These are phyloP conservation scores for Xerocomus potaroensis DNA, from an alignment of 768 basidiomycete genomes.

Conservation along the genomic window DNA sequence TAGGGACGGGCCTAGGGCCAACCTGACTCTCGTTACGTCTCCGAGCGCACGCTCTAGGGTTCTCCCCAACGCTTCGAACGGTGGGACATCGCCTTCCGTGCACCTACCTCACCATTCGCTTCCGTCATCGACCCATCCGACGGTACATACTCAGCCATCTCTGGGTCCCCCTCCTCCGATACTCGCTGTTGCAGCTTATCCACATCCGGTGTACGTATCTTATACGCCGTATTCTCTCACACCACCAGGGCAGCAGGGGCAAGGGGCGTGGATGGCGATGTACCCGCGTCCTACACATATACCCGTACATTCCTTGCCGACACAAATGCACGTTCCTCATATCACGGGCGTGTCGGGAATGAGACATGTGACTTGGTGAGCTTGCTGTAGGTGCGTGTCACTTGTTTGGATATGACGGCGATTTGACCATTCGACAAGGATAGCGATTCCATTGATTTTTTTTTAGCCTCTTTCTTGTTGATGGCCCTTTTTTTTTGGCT, in stretches of 20 bases:
- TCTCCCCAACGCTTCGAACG: not conserved
- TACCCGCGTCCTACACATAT: slow-evolving; percentile 18
- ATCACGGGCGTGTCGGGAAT: slow-evolving; percentile 24
- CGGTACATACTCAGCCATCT: slow-evolving; percentile 5
- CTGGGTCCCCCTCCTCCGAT: slow-evolving; percentile 16
- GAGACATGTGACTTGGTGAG: slow-evolving; percentile 26
- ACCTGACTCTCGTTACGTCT: slow-evolving; percentile 1
- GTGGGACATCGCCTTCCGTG: slow-evolving; percentile 3
- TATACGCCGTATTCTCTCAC: slow-evolving; percentile 18
- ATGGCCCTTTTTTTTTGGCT: slow-evolving; percentile 16
- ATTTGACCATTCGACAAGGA: too few species aligned
- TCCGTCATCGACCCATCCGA: slow-evolving; percentile 11
- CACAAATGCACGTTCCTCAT: slow-evolving; percentile 5
- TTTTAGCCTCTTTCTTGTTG: not conserved
- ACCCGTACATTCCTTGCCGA: slow-evolving; percentile 16
- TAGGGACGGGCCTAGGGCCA: slow-evolving; percentile 7
- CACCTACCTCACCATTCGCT: slow-evolving; percentile 3
- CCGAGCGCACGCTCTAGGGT: slow-evolving; percentile 1
- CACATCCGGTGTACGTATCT: slow-evolving; percentile 20
- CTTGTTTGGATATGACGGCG: not conserved
- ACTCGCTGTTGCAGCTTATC: slow-evolving; percentile 15
- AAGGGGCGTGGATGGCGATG: slow-evolving; percentile 22
- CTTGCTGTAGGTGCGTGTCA: slow-evolving; percentile 10
- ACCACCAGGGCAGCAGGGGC: slow-evolving; percentile 10
- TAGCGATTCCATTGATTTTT: too few species aligned